phyloP scores from a whole-genome alignment of 2,329 filamentous ascomycete species.

The Calonectria pseudoturangicola region DNA sequence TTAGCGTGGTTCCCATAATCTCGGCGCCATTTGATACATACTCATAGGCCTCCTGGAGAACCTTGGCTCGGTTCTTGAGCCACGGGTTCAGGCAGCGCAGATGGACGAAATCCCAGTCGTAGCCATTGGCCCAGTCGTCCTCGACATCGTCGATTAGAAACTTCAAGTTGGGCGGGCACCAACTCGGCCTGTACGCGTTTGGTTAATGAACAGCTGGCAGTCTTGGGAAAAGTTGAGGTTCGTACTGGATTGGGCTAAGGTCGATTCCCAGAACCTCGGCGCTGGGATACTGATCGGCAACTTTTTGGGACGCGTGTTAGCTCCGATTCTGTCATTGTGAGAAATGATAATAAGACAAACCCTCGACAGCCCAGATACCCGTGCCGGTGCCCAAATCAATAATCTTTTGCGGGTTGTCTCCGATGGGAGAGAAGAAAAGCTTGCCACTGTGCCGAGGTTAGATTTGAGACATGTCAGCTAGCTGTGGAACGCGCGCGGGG shows the following conservation, averaged over 20 bases:
- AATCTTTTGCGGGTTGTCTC: conserved; percentile 45
- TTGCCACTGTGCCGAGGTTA: conserved; percentile 38
- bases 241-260: conserved; percentile 50
- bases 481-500: fast-evolving
- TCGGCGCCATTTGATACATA: not conserved
- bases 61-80: conserved; percentile 39
- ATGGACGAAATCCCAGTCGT: conserved; percentile 47
- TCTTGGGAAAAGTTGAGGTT: not conserved
- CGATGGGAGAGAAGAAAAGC: conserved; percentile 43
- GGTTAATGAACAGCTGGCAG: not conserved
- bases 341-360: conserved; percentile 9
- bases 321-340: fast-evolving
- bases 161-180: conserved; percentile 62
- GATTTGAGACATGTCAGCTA: not conserved
- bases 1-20: not conserved
- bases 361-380: conserved; percentile 50
- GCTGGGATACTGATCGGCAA: conserved; percentile 50
- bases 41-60: conserved; percentile 43
- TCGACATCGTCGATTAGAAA: conserved; percentile 64
- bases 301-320: conserved; percentile 34
- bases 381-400: conserved; percentile 49
- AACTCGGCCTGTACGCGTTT: conserved; percentile 42
- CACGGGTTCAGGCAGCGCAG: conserved; percentile 49
- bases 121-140: conserved; percentile 67
- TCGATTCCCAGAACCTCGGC: conserved; percentile 51